Evolutionary conservation across 2,329 filamentous ascomycete genomes (phyloP), one percentile per base, ranked within the genome.

Genomic region (Aureobasidium lini): DNA sequence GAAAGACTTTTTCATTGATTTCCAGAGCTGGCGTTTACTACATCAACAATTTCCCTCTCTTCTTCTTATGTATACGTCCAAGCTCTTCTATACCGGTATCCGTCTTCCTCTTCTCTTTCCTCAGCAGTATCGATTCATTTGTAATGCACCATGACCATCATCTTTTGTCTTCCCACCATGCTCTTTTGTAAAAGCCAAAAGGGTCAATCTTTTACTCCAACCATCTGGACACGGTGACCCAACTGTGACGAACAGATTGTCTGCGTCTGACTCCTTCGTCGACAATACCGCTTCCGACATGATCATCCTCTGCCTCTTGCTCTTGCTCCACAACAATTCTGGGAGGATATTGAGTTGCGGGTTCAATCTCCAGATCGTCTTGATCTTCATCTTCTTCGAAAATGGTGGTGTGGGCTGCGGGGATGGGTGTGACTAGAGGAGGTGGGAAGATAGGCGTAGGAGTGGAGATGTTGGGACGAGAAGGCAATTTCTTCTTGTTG

Each of bases 201-300:
- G 13, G 10, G 15, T 42, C 15, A 23, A 23, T 13, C 42, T 23
- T 7, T 43, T 31, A 56, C n/a, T 56, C 52, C 39, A 56, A 28
- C 52, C 52, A 56, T 56, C 40, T 56, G 13, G 52, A 44, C 16
- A 56, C 52, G 3, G 52, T 56, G 8, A 56, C 52, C 52, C 52
- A 56, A 37, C 52, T 56, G 16, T 37, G 29, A 29, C 52, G 52
- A 4, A 56, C 29, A 37, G 40, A 44, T 10, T n/a, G 34, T 52
- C 48, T 52, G 11, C 47, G 29, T 11, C 31, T 37, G 6, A 36
- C 31, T 23, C 18, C 23, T 15, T 40, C 48, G 18, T 29, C 34
- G 4, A 23, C 4, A 3, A 23, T 23, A 23, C 23, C 23, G 23
- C 23, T 23, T 23, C 23, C 34, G 34, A 36, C 13, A 2, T 36